Base-by-base conservation (phyloP, 2,329 filamentous ascomycete genomes). In the Phyllosticta citribraziliensis region DNA sequence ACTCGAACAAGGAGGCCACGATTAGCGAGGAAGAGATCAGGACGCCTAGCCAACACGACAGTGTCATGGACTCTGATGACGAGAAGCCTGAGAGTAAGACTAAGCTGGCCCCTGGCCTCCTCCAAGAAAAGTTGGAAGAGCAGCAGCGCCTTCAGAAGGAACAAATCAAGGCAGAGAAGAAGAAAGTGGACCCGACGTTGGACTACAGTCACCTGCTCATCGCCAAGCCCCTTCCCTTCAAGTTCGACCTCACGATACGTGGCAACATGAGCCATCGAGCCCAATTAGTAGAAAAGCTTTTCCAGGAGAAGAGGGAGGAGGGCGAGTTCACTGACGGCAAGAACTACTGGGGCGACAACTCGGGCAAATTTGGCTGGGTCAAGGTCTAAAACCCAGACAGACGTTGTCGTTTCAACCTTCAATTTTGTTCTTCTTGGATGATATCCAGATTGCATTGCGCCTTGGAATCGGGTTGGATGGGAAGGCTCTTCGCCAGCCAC, bases 211-310 rank as follows among this genome's bases (percentile, higher is more conserved):
- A 73, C 12, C 66, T 79, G 11, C 70, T 79, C 33, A 79, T 78
- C 54, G 76, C 76, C 1, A 78, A 79, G 62, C 77, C 77, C 1
- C 65, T 74, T 17, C 76, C 76, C 0, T 79, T 79, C 69, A 70
- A 72, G 51, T 78, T 79, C 64, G 60, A 71, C 11, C 68, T 79
- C 24, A 67, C 60, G 53, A 70, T 76, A 3, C 71, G 77, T 3
- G 63, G 69, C 53, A 35, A 52, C 11, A 64, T 69, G 57, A 56
- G 65, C 17, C 63, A 64, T 4, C 70, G 75, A 8, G 73, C 70
- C 1, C 67, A 67, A 8, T 66, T 67, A 22, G 69, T 75, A 1
- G 67, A 70, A 12, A 60, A 65, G n/a, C 59, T 74, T 50, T 79
- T 73, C 65, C 63, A 67, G 14, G 68, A 75, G 52, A 68, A 71